phyloP scores from a whole-genome alignment of 768 basidiomycete genomes.

The Peribolospora kevripleyi region DNA sequence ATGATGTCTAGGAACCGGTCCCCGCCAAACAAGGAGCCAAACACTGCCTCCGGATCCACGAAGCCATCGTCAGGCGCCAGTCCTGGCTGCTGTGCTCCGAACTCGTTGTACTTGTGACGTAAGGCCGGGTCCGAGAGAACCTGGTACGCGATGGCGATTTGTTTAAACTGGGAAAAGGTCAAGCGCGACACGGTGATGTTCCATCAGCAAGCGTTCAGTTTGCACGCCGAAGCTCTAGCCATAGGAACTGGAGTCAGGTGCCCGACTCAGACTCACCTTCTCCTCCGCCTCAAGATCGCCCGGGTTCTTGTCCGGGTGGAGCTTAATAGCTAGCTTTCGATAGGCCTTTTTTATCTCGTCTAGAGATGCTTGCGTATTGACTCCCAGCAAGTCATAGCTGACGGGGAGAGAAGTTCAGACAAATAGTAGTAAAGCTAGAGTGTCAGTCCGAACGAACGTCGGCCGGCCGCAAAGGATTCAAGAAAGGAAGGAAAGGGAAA shows the following conservation, averaged over 20 bases:
- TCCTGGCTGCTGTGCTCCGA: conserved; percentile 39
- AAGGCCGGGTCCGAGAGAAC: conserved; percentile 31
- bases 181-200: background rate
- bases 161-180: conserved; percentile 32
- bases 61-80: conserved; percentile 60
- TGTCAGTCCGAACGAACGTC: background rate
- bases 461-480: background rate
- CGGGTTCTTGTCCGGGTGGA: conserved; percentile 53
- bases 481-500: too few relatives aligned
- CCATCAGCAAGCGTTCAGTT: background rate
- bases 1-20: conserved; percentile 68
- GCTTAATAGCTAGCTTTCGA: conserved; percentile 21
- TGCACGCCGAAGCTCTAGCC: background rate
- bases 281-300: conserved; percentile 65
- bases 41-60: conserved; percentile 44
- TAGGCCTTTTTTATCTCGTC: conserved; percentile 85
- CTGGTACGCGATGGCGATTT: conserved; percentile 51
- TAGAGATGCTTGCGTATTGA: conserved; percentile 44
- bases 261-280: conserved; percentile 19
- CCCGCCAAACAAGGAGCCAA: conserved; percentile 66
- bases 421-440: background rate
- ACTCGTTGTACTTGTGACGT: conserved; percentile 61
- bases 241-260: background rate
- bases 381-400: conserved; percentile 26
- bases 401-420: background rate